A percentile compares a stretch with the other conserved stretches of the same genome.
These are phyloP conservation scores for Trichocomaceae sp. DNA, from an alignment of 2,329 filamentous ascomycete species.

Conservation along the genomic window DNA sequence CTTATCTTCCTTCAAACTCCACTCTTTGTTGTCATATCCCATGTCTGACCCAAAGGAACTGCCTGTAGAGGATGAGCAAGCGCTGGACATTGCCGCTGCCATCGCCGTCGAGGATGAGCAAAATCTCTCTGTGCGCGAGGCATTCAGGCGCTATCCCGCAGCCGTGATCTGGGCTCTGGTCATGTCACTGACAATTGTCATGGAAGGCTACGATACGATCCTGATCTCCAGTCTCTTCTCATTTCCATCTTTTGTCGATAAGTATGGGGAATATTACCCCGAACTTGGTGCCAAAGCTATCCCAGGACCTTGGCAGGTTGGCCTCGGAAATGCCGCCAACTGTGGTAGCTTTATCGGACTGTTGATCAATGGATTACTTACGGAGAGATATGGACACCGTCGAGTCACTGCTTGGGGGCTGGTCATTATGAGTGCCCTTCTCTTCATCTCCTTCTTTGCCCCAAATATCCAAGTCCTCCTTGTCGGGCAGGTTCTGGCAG, in stretches of 20 bases:
- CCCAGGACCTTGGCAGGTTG: constrained; percentile 11
- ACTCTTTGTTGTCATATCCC: no score
- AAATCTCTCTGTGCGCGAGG: no score
- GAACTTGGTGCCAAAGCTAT: constrained; percentile 32
- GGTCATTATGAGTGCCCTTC: constrained; percentile 45
- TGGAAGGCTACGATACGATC: constrained; percentile 84
- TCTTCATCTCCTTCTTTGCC: constrained; percentile 48
- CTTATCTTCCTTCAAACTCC: no score
- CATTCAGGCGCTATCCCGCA: no score
- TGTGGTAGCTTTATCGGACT: not conserved
- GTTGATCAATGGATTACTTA: no score
- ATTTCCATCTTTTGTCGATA: constrained; percentile 35
- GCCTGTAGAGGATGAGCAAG: no score
- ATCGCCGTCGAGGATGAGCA: no score
- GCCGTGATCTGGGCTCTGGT: constrained; percentile 75
- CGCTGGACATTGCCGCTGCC: no score
- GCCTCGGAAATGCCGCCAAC: not conserved
- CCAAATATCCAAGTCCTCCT: constrained; percentile 41
- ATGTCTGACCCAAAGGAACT: no score
- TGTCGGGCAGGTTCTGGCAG: constrained; percentile 45
- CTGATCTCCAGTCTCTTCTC: constrained; percentile 73
- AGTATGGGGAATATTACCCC: constrained; percentile 30
- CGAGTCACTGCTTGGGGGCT: constrained; percentile 79
- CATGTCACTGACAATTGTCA: constrained; percentile 83
- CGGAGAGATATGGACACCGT: not conserved